Evolutionary conservation across 768 basidiomycete species (phyloP).

Genomic region (Russula sp.): DNA sequence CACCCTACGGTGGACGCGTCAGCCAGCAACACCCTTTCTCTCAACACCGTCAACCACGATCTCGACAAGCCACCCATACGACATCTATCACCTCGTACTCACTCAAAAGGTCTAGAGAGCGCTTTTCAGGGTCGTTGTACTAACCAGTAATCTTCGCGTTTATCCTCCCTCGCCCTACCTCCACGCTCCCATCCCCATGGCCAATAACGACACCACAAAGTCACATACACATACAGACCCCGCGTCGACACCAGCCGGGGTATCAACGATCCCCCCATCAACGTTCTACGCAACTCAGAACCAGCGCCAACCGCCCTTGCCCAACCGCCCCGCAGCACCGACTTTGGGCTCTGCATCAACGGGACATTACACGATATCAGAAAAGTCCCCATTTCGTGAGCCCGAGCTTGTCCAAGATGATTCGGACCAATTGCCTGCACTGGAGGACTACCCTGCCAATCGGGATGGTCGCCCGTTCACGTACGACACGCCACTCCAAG

Average conservation of each 20-base stretch:
- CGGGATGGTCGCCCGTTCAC: slow-evolving; percentile 15
- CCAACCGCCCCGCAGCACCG: slow-evolving; percentile 27
- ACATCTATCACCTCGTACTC: not conserved
- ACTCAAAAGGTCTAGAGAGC: not conserved
- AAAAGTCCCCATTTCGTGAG: slow-evolving; percentile 26
- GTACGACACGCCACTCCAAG: slow-evolving; percentile 9
- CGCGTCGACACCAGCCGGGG: not conserved
- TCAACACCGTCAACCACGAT: not conserved
- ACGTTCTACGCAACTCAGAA: slow-evolving; percentile 14
- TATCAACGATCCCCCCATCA: slow-evolving; percentile 26
- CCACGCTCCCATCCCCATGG: not conserved
- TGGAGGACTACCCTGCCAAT: slow-evolving; percentile 4
- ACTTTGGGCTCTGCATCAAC: slow-evolving; percentile 34
- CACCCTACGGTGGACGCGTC: not conserved
- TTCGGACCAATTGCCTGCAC: slow-evolving; percentile 2
- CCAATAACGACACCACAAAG: slow-evolving; percentile 3
- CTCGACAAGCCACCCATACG: not conserved
- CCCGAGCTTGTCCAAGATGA: slow-evolving; percentile 28
- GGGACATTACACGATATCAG: slow-evolving; percentile 25
- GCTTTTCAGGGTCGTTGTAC: not conserved
- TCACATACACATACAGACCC: not conserved
- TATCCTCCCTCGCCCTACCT: not conserved
- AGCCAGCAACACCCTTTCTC: not conserved
- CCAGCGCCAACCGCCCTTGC: slow-evolving; percentile 31
- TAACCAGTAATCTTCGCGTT: not conserved